Evolutionary conservation across 305 asterid genomes (phyloP), one percentile per base, ranked within the genome.

Genomic region (Withania somnifera): DNA sequence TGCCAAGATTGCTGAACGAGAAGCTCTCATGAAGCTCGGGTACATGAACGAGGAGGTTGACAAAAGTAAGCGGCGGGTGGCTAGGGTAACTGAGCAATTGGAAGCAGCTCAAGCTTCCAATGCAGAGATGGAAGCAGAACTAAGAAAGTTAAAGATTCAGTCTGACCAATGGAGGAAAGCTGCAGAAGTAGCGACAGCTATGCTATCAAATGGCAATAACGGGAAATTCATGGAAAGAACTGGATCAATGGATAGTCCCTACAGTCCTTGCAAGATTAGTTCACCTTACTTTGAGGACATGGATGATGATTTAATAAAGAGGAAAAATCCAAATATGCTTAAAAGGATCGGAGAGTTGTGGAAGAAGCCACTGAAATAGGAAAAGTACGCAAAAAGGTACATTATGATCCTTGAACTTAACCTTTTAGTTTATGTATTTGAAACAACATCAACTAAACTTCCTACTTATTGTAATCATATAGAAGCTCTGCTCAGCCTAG

Each of bases 101-200:
- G 94, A 91, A 86, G 86, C 91, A 0, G 91, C 87, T 7, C 92
- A 90, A 79, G 86, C 85, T 4, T 87, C 85, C 10, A 88, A 88
- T 53, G 87, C 89, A 0, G 97, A 93, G 86, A 82, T 93, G 94
- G 97, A 91, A 83, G 87, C 84, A 0, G 97, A 90, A 84, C 57
- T 93, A 30, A 86, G 97, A 87, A 89, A 85, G 93, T 82, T 90
- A 19, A 93, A 88, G 76, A 92, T 93, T 84, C 96, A 90, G 84
- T 87, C 89, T 5, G 91, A 91, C 66, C 97, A 93, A 83, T 93
- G 93, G 92, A 85, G 97, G 81, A 93, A 93, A 81, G 97, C 97
- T 1, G 96, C 97, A 0, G 97, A 93, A 90, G 90, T 91, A 42
- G 96, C 96, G 1, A 89, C 94, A 0, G 84, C 92, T 20, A 91